These are phyloP conservation scores for Cetraspora pellucida DNA, from an alignment of 192 early-diverging fungal genomes.

Conservation along the genomic window DNA sequence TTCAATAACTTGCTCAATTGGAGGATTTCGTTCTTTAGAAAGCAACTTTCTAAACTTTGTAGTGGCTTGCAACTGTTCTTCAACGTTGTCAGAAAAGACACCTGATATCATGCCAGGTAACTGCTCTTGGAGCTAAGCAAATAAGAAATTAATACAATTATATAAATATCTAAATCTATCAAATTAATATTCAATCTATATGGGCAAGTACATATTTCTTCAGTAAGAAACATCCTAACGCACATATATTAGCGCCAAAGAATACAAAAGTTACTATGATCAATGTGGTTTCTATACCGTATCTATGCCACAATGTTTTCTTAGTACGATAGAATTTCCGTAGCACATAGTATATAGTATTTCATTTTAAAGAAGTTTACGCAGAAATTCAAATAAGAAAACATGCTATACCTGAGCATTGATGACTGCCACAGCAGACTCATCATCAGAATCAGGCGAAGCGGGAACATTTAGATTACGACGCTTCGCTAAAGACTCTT, in stretches of 20 bases:
- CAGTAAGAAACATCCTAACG: too few species aligned
- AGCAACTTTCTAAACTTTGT: constrained; percentile 93
- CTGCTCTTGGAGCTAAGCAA: constrained; percentile 67
- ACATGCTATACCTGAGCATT: constrained; percentile 57
- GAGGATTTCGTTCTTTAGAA: constrained; percentile 92
- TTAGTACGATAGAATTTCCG: not conserved
- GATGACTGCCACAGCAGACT: constrained; percentile 52
- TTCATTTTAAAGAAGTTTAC: not conserved
- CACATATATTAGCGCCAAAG: too few species aligned
- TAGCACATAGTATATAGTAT: not conserved
- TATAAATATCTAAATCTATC: not conserved
- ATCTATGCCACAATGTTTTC: too few species aligned
- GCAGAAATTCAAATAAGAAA: not conserved
- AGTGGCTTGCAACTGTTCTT: constrained; percentile 80
- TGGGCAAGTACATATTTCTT: not conserved
- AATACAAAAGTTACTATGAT: not conserved
- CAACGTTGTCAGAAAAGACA: constrained; percentile 76
- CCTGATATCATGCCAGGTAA: constrained; percentile 78
- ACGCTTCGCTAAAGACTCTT: constrained; percentile 91
- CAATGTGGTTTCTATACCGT: not conserved
- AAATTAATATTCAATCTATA: not conserved
- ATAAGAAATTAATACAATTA: not conserved
- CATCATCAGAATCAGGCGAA: constrained; percentile 82
- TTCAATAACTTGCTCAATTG: constrained; percentile 94
- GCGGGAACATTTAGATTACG: constrained; percentile 73